A percentile compares a stretch with the other conserved stretches of the same genome.
Conservation (phyloP, 2,329 filamentous ascomycete genomes). For the Monosporascus sp. region DNA sequence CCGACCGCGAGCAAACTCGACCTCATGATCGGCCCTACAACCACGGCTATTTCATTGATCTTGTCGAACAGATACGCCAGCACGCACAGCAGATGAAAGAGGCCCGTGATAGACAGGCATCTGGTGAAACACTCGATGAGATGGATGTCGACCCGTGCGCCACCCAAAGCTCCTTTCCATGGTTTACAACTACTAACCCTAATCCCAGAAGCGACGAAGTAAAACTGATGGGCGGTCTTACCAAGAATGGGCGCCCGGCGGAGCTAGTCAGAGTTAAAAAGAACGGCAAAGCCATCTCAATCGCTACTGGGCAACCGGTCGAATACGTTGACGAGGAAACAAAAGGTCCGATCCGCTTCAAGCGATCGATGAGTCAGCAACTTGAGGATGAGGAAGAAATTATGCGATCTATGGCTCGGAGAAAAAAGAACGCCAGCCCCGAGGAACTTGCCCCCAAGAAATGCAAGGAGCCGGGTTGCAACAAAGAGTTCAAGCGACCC, state of each 20-base stretch:
- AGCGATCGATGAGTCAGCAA: conserved; percentile 63
- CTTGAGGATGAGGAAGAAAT: conserved; percentile 76
- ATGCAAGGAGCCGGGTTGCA: conserved; percentile 70
- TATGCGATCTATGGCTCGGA: conserved; percentile 87
- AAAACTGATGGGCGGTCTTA: conserved; percentile 74
- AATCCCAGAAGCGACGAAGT: conserved; percentile 57
- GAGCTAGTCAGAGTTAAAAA: conserved; percentile 80
- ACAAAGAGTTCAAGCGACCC: conserved; percentile 92
- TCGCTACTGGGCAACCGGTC: conserved; percentile 64
- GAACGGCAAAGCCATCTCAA: conserved; percentile 72
- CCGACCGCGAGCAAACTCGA: conserved; percentile 79
- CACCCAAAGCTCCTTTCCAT: conserved; percentile 10
- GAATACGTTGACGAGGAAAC: conserved; percentile 44
- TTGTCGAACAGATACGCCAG: conserved; percentile 86
- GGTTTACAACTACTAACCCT: conserved; percentile 19
- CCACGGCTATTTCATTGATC: conserved; percentile 94
- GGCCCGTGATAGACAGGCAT: conserved; percentile 60
- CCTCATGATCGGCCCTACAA: conserved; percentile 86
- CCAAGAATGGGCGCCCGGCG: conserved; percentile 74
- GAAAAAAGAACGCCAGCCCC: conserved; percentile 86
- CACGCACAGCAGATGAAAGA: conserved; percentile 82
- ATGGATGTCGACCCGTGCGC: conserved; percentile 57
- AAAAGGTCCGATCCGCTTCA: conserved; percentile 49
- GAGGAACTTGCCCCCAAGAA: conserved; percentile 77
- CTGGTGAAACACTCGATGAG: conserved; percentile 43